phyloP scores from a whole-genome alignment of 805 yeast genomes.

The Kluyveromyces starmeri region DNA sequence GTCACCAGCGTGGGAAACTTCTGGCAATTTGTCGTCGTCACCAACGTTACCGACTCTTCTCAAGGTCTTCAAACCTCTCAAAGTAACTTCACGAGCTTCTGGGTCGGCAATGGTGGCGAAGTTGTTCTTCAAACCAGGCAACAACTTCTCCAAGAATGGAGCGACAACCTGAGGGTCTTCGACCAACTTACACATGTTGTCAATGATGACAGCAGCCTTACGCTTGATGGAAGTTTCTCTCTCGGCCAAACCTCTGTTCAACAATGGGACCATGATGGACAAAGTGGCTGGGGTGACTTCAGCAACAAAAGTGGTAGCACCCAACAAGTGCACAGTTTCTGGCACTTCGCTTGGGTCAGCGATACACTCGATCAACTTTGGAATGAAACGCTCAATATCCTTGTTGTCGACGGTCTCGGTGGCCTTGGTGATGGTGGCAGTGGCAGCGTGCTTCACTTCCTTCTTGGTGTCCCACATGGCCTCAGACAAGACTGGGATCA shows the following conservation, averaged over 20 bases:
- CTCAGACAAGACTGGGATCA: conserved; percentile 96
- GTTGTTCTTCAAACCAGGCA: conserved; percentile 94
- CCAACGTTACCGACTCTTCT: conserved; percentile 98
- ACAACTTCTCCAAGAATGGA: conserved; percentile 92
- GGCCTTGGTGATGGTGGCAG: conserved; percentile 88
- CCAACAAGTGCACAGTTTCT: conserved; percentile 96
- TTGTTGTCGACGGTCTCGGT: conserved; percentile 98
- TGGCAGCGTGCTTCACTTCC: conserved; percentile 96
- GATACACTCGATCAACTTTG: conserved; percentile 92
- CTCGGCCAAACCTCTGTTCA: conserved; percentile 99
- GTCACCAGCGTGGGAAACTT: conserved; percentile 99
- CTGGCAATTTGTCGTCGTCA: conserved; percentile 86
- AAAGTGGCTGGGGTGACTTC: conserved; percentile 99
- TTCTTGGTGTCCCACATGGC: conserved; percentile 99
- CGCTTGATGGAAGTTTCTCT: conserved; percentile 99
- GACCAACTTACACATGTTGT: conserved; percentile 99
- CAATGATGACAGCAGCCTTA: conserved; percentile 98
- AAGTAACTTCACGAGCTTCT: conserved; percentile 98
- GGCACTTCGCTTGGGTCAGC: conserved; percentile 96
- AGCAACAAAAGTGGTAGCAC: conserved; percentile 99
- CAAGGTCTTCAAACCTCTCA: conserved; percentile 93
- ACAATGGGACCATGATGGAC: conserved; percentile 98
- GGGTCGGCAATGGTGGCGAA: conserved; percentile 98
- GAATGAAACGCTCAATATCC: conserved; percentile 99
- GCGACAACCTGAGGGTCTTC: conserved; percentile 99